A percentile compares a stretch with the other conserved stretches of the same genome.
These are phyloP conservation scores for Phytomonas francai DNA, from an alignment of 208 protist genomes.

Conservation along the genomic window DNA sequence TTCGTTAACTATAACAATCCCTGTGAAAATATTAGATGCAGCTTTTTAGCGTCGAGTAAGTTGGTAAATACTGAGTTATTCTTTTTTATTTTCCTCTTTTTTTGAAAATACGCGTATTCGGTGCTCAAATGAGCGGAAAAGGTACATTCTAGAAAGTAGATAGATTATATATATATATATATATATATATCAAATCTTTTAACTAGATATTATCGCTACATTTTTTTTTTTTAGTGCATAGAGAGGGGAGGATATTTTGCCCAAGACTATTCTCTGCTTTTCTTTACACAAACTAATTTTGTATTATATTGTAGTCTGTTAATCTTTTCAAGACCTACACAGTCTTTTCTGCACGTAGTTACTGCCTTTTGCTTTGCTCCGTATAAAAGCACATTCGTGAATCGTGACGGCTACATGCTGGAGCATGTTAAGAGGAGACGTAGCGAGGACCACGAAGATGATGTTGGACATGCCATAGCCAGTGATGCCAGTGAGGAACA, in stretches of 20 bases:
- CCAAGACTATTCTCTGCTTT: background rate
- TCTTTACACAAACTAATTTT: background rate
- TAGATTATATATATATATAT: background rate
- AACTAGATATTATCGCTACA: background rate
- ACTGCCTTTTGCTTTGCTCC: background rate
- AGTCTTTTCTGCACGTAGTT: background rate
- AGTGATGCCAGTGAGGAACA: background rate
- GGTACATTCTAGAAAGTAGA: slow-evolving; percentile 1
- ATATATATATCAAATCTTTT: background rate
- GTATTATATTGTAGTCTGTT: background rate
- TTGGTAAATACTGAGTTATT: background rate
- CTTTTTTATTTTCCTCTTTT: background rate
- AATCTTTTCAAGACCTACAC: background rate
- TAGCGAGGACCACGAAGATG: background rate
- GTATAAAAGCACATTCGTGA: background rate
- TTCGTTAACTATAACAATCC: background rate
- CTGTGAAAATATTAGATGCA: background rate
- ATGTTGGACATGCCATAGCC: background rate
- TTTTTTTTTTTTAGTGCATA: background rate
- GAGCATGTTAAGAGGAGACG: background rate
- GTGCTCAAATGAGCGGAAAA: background rate
- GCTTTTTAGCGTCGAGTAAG: background rate
- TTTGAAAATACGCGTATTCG: background rate
- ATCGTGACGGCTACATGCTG: background rate
- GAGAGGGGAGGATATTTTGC: background rate